phyloP scores from a whole-genome alignment of 2,329 filamentous ascomycete species.

The Neofusicoccum kwambonambiense region DNA sequence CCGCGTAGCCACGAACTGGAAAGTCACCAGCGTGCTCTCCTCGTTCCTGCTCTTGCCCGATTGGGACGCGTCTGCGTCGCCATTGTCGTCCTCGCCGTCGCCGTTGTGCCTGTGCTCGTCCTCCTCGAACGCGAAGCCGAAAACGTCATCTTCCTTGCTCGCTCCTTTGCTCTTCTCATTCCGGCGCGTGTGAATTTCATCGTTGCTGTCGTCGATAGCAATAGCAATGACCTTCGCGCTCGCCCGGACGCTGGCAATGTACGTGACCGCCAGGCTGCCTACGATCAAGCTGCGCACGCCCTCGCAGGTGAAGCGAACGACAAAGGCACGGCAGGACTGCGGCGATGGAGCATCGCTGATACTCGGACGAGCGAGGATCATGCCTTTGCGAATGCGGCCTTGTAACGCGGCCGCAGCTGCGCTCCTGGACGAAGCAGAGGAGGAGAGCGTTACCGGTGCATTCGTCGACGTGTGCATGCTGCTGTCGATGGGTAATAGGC shows the following conservation, averaged over 20 bases:
- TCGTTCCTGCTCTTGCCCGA: constrained; percentile 21
- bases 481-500: constrained; percentile 56
- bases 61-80: constrained; percentile 30
- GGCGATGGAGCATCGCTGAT: constrained; percentile 33
- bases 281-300: constrained; percentile 63
- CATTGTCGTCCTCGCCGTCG: constrained; percentile 36
- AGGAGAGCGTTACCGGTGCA: not conserved
- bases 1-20: constrained; percentile 67
- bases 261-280: constrained; percentile 74
- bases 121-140: constrained; percentile 48
- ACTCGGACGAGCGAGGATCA: constrained; percentile 69
- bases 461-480: constrained; percentile 21
- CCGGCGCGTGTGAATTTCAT: constrained; percentile 4
- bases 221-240: constrained; percentile 69
- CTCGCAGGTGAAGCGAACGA: constrained; percentile 64
- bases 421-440: constrained; percentile 18
- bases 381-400: constrained; percentile 65
- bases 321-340: constrained; percentile 49
- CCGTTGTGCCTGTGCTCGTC: constrained; percentile 42
- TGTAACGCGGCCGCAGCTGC: not conserved
- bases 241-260: constrained; percentile 82
- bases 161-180: constrained; percentile 34
- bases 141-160: constrained; percentile 53
- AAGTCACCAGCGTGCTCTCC: constrained; percentile 53
- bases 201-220: constrained; percentile 24